Conservation (phyloP, 768 basidiomycete genomes). For the Mycena crocata region DNA sequence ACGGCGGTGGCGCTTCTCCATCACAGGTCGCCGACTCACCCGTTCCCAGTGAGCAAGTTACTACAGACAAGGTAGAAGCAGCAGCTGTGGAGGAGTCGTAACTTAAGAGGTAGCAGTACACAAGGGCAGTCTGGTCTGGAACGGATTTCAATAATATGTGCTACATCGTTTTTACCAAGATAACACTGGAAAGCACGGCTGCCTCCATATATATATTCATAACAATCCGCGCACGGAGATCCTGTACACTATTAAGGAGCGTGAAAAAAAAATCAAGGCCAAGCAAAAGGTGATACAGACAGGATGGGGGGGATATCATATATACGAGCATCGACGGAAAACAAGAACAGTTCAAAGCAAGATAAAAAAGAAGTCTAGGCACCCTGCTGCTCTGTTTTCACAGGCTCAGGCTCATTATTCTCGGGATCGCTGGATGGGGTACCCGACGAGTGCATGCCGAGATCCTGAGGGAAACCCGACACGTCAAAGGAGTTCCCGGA, state of each 20-base stretch:
- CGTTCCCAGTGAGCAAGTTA: slow-evolving; percentile 50
- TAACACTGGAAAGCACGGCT: not conserved
- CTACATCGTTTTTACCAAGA: slow-evolving; percentile 20
- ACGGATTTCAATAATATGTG: slow-evolving; percentile 33
- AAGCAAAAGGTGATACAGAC: slow-evolving; percentile 41
- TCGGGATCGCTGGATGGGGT: slow-evolving; percentile 71
- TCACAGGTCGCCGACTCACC: slow-evolving; percentile 45
- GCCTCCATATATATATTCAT: slow-evolving; percentile 27
- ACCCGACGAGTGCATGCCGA: slow-evolving; percentile 66
- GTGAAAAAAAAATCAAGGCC: slow-evolving; percentile 36
- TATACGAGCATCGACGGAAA: slow-evolving; percentile 21
- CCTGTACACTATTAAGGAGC: slow-evolving; percentile 55
- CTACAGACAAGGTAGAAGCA: slow-evolving; percentile 58
- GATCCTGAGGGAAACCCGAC: slow-evolving; percentile 72
- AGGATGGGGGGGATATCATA: slow-evolving; percentile 26
- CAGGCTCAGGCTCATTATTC: slow-evolving; percentile 68
- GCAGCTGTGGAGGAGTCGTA: slow-evolving; percentile 50
- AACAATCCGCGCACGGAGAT: slow-evolving; percentile 34
- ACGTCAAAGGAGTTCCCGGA: slow-evolving; percentile 78
- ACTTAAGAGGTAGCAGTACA: slow-evolving; percentile 19
- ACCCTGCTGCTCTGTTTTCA: slow-evolving; percentile 69
- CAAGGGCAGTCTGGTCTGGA: slow-evolving; percentile 21
- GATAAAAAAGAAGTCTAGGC: slow-evolving; percentile 41
- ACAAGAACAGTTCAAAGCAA: slow-evolving; percentile 35
- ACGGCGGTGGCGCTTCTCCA: slow-evolving; percentile 42